Base-by-base conservation (phyloP, 192 early-diverging fungal species). In the Powellomyces hirtus region DNA sequence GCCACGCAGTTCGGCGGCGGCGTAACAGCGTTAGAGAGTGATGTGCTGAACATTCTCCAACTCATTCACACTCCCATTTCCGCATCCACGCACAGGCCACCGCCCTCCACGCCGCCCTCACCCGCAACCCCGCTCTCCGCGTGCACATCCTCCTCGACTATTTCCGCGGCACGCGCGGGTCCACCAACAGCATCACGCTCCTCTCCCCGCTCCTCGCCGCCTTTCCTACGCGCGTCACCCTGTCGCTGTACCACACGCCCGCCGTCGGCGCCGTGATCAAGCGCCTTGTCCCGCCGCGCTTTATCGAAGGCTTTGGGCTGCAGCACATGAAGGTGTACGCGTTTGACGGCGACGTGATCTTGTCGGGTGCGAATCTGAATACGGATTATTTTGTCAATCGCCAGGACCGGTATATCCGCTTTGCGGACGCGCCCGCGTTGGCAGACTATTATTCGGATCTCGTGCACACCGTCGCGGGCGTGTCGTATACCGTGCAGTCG, bases 241-340 rank as follows among this genome's bases (percentile, higher is more conserved):
- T 98, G 0, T 84, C 87, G 4, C 79, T 96, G 64, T 99, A 97
- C 77, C 90, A 95, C 51, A 91, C 95, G 8, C 97, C 94, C 18
- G 87, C 87, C 65, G 76, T 92, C n/a, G 86, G 70, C 16, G 88
- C 88, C 7, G 2, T 88, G 38, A 73, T 87, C 44, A 93, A 92
- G 67, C 76, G 80, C 38, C 53, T 86, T 30, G 82, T 93, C 65
- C 94, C 94, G 24, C 87, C 84, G 66, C 66, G 97, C 42, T 95
- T 94, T 67, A 98, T 94, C 71, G 97, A 99, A 77, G 86, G 82
- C 5, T 89, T 97, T 76, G 97, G 95, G 0, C 76, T 99, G 64
- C 90, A 93, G 86, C 97, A 99, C 69, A 89, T 97, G 64, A 99
- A 99, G 74, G 80, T 87, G 6, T 98, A 95, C 74, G 79, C 90